Conservation (phyloP, 305 asterid genomes). For the Lippia alba region DNA sequence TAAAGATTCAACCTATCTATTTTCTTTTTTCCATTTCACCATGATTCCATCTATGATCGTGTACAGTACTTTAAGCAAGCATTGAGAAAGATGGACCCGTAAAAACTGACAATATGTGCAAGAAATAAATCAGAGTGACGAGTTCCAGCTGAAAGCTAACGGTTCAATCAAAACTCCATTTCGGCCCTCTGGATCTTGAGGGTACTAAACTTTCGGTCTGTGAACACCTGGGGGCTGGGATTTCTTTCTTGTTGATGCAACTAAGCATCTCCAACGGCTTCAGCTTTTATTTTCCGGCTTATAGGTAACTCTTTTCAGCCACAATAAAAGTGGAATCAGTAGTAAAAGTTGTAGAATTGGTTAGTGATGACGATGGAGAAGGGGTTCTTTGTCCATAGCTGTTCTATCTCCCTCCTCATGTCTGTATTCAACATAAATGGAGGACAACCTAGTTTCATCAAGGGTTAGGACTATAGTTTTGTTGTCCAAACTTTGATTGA, state of each 20-base stretch:
- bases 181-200: conserved; percentile 5
- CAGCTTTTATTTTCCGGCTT: conserved; percentile 13
- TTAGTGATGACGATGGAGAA: conserved; percentile 7
- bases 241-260: conserved; percentile 16
- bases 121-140: conserved; percentile 2
- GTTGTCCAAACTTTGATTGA: conserved; percentile 1
- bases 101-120: background rate
- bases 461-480: conserved; percentile 17
- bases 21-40: background rate
- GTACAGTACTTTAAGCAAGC: conserved; percentile 8
- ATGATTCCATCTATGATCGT: background rate
- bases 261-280: conserved; percentile 6
- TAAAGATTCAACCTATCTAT: background rate
- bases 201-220: conserved; percentile 2
- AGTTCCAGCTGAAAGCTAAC: conserved; percentile 7
- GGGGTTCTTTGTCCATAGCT: conserved; percentile 22
- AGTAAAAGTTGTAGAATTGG: background rate
- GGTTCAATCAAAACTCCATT: conserved; percentile 18
- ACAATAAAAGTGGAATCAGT: background rate
- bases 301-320: conserved; percentile 13
- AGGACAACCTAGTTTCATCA: conserved; percentile 19
- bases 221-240: background rate
- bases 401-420: background rate
- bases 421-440: conserved; percentile 13
- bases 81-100: background rate